phyloP scores from a whole-genome alignment of 805 yeast genomes.

The Hanseniaspora singularis region DNA sequence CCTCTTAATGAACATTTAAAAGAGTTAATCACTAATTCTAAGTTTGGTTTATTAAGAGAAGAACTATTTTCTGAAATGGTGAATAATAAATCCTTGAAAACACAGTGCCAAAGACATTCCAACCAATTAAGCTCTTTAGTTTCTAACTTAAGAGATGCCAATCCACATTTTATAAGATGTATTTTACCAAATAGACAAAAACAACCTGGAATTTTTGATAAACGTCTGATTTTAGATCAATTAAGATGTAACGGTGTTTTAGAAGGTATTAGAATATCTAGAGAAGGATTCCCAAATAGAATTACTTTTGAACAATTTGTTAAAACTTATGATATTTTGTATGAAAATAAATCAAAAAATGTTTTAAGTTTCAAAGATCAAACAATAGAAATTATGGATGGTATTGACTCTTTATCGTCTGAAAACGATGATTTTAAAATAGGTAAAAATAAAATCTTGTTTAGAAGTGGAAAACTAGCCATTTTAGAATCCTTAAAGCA shows the following conservation, averaged over 20 bases:
- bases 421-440: conserved; percentile 43
- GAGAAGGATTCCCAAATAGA: conserved; percentile 94
- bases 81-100: conserved; percentile 35
- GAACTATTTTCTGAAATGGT: conserved; percentile 19
- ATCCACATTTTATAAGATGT: conserved; percentile 95
- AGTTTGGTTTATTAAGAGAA: conserved; percentile 41
- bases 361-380: conserved; percentile 15
- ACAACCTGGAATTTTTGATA: conserved; percentile 58
- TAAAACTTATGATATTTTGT: conserved; percentile 60
- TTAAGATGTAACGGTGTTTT: conserved; percentile 92
- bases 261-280: conserved; percentile 93
- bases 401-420: background rate
- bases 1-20: conserved; percentile 73
- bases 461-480: conserved; percentile 93
- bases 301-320: conserved; percentile 72
- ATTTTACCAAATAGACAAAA: conserved; percentile 79
- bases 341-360: conserved; percentile 34
- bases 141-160: conserved; percentile 62
- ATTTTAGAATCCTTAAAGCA: conserved; percentile 72
- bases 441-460: conserved; percentile 87
- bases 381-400: background rate
- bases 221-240: conserved; percentile 69
- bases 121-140: conserved; percentile 66
- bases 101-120: conserved; percentile 80
- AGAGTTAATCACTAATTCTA: conserved; percentile 46